These are phyloP conservation scores for Moesziomyces sp. DNA, from an alignment of 1,284 basidiomycete species.

Conservation along the genomic window DNA sequence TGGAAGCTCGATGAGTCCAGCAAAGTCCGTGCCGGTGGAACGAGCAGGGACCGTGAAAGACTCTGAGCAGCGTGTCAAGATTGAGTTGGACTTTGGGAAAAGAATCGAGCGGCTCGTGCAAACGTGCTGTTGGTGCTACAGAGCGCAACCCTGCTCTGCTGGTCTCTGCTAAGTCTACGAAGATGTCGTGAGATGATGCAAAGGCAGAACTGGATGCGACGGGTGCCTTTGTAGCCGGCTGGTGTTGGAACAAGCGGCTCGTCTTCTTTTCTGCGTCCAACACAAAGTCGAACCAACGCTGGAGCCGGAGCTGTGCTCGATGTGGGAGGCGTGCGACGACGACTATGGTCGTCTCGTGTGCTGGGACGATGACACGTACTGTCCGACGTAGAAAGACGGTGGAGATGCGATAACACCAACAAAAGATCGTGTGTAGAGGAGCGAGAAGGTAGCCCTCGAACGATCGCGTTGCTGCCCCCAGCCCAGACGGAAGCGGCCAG, in stretches of 20 bases:
- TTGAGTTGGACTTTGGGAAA: background rate
- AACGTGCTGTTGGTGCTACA: background rate
- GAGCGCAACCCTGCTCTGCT: slow-evolving; percentile 1
- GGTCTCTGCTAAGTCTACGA: background rate
- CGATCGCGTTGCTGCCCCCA: background rate
- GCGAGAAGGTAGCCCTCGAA: slow-evolving; percentile 9
- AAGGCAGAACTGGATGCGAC: background rate
- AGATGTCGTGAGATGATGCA: background rate
- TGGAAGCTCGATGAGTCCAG: background rate
- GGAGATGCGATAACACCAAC: slow-evolving; percentile 34
- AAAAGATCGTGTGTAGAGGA: slow-evolving; percentile 18
- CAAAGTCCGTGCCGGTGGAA: background rate
- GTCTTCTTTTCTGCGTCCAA: slow-evolving; percentile 6
- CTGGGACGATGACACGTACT: slow-evolving; percentile 30
- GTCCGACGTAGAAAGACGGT: slow-evolving; percentile 37
- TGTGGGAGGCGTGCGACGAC: background rate
- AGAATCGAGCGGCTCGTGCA: background rate
- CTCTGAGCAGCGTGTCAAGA: background rate
- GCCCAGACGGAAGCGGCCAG: background rate
- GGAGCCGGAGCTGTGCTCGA: background rate
- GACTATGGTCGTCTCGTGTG: slow-evolving; percentile 2
- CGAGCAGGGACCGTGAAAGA: background rate
- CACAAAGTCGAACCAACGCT: slow-evolving; percentile 4
- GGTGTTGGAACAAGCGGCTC: background rate
- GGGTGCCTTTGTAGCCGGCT: background rate